These are phyloP conservation scores for Marsdenia floribunda DNA, from an alignment of 257 asterid species.

Conservation along the genomic window DNA sequence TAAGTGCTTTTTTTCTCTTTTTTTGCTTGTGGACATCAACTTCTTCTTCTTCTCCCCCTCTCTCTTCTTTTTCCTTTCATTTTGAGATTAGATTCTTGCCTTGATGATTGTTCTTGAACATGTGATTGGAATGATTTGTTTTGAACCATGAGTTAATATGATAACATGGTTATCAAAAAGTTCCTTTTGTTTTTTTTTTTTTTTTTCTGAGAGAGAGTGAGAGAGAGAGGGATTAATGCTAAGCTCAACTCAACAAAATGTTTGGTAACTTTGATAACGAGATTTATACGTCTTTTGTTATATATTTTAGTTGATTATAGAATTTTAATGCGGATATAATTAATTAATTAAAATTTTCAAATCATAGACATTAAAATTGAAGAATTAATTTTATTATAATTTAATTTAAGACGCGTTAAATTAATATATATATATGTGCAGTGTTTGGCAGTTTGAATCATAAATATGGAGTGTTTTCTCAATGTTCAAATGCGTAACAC, in stretches of 20 bases:
- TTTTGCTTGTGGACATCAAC: slow-evolving; percentile 5
- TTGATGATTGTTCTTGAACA: slow-evolving; percentile 8
- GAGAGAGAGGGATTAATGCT: too few relatives aligned
- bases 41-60: not conserved
- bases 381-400: too few relatives aligned
- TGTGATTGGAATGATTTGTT: slow-evolving; percentile 22
- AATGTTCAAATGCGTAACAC: not conserved
- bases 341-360: too few relatives aligned
- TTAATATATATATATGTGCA: too few relatives aligned
- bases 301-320: too few relatives aligned
- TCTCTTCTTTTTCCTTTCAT: not conserved
- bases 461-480: too few relatives aligned
- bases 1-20: too few relatives aligned
- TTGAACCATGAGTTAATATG: slow-evolving; percentile 12
- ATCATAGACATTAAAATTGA: too few relatives aligned
- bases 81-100: slow-evolving; percentile 21
- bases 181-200: not conserved
- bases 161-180: not conserved
- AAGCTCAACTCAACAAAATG: not conserved
- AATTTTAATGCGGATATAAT: too few relatives aligned
- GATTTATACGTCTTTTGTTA: too few relatives aligned
- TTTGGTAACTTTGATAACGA: too few relatives aligned
- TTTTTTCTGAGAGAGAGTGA: not conserved
- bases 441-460: not conserved
- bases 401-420: too few relatives aligned